Percentiles rank a stretch among this genome's conserved stretches.
Evolutionary conservation across 2,329 filamentous ascomycete species (phyloP).

Genomic region (Xylariaceae sp.): DNA sequence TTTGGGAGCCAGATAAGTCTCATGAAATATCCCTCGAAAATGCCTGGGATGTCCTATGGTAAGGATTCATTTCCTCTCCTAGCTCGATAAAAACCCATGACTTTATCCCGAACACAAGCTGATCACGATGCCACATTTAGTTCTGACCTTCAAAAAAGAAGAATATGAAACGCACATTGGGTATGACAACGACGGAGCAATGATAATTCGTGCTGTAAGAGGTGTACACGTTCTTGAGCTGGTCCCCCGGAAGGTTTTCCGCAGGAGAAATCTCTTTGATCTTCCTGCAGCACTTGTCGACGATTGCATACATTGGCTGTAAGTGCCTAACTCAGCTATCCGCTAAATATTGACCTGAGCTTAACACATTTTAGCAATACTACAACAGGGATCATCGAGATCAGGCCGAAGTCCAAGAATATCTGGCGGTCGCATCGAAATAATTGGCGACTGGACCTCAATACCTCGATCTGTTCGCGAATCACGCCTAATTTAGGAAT

Average conservation of each 20-base stretch:
- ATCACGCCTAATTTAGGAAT: background rate
- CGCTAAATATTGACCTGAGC: background rate
- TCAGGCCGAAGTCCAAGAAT: slow-evolving; percentile 45
- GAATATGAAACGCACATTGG: slow-evolving; percentile 59
- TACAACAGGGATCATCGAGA: slow-evolving; percentile 48
- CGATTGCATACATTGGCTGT: slow-evolving; percentile 62
- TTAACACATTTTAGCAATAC: slow-evolving; percentile 19
- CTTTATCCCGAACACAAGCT: background rate
- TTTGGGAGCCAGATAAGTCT: slow-evolving; percentile 56
- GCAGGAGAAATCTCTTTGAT: slow-evolving; percentile 40
- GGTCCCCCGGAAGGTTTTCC: slow-evolving; percentile 40
- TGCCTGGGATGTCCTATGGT: slow-evolving; percentile 57
- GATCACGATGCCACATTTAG: slow-evolving; percentile 23
- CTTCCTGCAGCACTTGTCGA: slow-evolving; percentile 54
- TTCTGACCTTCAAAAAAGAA: slow-evolving; percentile 33
- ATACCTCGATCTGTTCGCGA: slow-evolving; percentile 21
- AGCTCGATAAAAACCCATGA: no score
- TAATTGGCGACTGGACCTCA: slow-evolving; percentile 42
- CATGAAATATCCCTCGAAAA: slow-evolving; percentile 52
- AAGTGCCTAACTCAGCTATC: slow-evolving; percentile 39
- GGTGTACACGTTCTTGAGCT: slow-evolving; percentile 36
- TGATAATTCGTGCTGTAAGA: slow-evolving; percentile 48
- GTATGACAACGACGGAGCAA: slow-evolving; percentile 37
- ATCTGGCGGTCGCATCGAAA: slow-evolving; percentile 31
- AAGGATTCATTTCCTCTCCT: slow-evolving; percentile 5